These are phyloP conservation scores for Darksidea phi DNA, from an alignment of 495 filamentous ascomycete species.

Conservation along the genomic window DNA sequence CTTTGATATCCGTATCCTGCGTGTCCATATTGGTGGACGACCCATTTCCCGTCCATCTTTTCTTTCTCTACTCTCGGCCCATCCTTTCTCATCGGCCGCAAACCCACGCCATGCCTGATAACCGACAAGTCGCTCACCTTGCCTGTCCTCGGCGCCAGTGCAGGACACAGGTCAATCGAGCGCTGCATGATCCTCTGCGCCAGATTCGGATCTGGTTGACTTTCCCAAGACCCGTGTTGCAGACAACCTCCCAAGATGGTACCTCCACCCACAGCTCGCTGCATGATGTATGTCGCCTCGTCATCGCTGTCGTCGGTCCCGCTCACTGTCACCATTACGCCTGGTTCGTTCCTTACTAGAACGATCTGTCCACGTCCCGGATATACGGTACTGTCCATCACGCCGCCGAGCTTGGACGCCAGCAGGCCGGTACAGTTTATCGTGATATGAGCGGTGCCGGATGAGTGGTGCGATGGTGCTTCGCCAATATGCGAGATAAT, in stretches of 20 bases:
- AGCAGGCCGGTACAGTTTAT: slow-evolving; percentile 87
- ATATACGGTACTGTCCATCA: slow-evolving; percentile 69
- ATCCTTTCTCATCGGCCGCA: slow-evolving; percentile 71
- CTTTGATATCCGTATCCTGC: slow-evolving; percentile 88
- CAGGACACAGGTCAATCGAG: slow-evolving; percentile 67
- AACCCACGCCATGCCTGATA: slow-evolving; percentile 84
- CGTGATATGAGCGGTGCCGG: slow-evolving; percentile 65
- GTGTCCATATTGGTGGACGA: slow-evolving; percentile 97
- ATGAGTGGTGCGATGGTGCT: slow-evolving; percentile 63
- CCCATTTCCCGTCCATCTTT: slow-evolving; percentile 62
- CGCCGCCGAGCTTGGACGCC: slow-evolving; percentile 73
- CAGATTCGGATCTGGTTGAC: slow-evolving; percentile 73
- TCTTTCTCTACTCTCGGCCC: slow-evolving; percentile 86
- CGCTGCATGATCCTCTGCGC: slow-evolving; percentile 89
- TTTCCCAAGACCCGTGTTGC: slow-evolving; percentile 79
- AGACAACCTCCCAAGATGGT: slow-evolving; percentile 89
- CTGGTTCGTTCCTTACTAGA: slow-evolving; percentile 77
- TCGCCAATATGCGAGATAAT: slow-evolving; percentile 71
- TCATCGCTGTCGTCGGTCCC: slow-evolving; percentile 79
- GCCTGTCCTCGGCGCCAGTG: slow-evolving; percentile 52
- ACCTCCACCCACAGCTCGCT: slow-evolving; percentile 70
- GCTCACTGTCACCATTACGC: slow-evolving; percentile 65
- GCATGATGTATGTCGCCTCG: slow-evolving; percentile 87
- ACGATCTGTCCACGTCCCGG: slow-evolving; percentile 87
- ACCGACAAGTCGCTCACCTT: slow-evolving; percentile 59